A percentile compares a stretch with the other conserved stretches of the same genome.
Conservation (phyloP, 805 yeast genomes). For the Clavispora phyllophila region DNA sequence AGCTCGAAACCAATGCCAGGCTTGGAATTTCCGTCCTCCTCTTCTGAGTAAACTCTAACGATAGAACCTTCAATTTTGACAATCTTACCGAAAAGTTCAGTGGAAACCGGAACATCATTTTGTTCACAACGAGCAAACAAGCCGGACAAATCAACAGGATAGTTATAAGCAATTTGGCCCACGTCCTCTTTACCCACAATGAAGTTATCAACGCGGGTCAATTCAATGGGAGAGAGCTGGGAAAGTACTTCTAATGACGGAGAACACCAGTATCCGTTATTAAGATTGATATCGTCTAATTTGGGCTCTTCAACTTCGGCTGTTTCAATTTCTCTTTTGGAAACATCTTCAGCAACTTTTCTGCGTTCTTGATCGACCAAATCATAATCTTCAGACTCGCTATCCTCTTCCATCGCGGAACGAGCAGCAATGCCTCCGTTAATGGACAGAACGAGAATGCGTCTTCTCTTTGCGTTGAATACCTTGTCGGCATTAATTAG, state of each 20-base stretch:
- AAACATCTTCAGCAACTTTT: neutral
- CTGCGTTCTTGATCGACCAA: neutral
- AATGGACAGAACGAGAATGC: slow-evolving; percentile 15
- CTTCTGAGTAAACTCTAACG: slow-evolving; percentile 61
- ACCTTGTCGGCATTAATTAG: slow-evolving; percentile 39
- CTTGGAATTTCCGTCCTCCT: slow-evolving; percentile 25
- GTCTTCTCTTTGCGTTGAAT: slow-evolving; percentile 28
- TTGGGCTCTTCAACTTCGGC: neutral
- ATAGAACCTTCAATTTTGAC: slow-evolving; percentile 42
- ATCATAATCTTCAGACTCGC: slow-evolving; percentile 1
- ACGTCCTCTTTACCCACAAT: slow-evolving; percentile 62
- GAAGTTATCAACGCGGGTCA: slow-evolving; percentile 55
- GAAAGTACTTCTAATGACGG: slow-evolving; percentile 54
- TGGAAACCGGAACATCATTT: slow-evolving; percentile 33
- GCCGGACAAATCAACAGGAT: slow-evolving; percentile 63
- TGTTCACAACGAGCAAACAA: slow-evolving; percentile 38
- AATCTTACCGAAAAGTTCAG: slow-evolving; percentile 32
- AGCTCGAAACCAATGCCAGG: slow-evolving; percentile 66
- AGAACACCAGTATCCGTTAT: slow-evolving; percentile 64
- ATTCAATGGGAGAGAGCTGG: slow-evolving; percentile 39
- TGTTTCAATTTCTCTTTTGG: neutral
- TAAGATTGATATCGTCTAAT: neutral
- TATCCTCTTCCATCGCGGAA: neutral
- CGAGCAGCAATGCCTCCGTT: neutral
- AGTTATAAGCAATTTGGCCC: slow-evolving; percentile 63